Evolutionary conservation across 2,329 filamentous ascomycete genomes (phyloP).

Genomic region (Colletotrichum salicis): DNA sequence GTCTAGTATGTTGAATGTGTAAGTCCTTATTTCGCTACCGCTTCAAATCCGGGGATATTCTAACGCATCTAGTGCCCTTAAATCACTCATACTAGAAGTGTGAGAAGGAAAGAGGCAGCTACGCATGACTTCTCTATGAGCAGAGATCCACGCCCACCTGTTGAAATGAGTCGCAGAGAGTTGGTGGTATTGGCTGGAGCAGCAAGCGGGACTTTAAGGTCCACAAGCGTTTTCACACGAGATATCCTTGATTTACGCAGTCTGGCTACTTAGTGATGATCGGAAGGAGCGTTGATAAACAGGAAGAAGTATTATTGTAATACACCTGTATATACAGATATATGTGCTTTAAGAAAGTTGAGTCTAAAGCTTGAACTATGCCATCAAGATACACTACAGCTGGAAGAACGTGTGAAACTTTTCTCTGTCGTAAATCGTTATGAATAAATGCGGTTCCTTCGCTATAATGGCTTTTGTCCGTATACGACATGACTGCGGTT

Average conservation of each 20-base stretch:
- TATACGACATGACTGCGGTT: slow-evolving; percentile 21
- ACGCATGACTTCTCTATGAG: background rate
- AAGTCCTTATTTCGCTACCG: background rate
- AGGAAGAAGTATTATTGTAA: background rate
- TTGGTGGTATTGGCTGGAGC: background rate
- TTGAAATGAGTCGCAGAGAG: background rate
- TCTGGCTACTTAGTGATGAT: background rate
- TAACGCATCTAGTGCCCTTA: background rate
- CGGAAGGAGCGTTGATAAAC: background rate
- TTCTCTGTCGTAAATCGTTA: background rate
- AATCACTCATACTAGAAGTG: background rate
- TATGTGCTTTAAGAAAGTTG: background rate
- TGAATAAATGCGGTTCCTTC: background rate
- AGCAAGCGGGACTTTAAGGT: background rate
- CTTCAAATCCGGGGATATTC: background rate
- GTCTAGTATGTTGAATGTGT: background rate
- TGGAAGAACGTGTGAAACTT: background rate
- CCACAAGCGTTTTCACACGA: background rate
- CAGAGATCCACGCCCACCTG: background rate
- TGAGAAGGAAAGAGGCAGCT: background rate
- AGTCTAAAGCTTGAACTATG: background rate
- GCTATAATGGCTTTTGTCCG: slow-evolving; percentile 23
- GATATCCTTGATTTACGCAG: background rate
- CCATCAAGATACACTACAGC: background rate
- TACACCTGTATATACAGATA: background rate